Conservation (phyloP, 1,139 yeast species). For the Yamadazyma spencermartinsiae region DNA sequence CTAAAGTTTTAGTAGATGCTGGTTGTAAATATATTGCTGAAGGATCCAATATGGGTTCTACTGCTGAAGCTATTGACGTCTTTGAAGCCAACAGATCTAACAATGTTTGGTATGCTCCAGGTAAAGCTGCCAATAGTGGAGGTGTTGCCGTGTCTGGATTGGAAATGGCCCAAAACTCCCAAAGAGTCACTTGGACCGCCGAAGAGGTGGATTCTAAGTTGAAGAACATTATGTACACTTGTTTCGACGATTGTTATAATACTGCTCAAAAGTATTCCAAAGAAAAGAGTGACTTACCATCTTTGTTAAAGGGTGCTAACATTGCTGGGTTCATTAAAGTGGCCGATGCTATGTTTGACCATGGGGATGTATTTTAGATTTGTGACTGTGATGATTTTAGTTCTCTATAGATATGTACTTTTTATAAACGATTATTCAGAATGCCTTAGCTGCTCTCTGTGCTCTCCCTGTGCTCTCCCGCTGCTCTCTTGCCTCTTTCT, state of each 20-base stretch:
- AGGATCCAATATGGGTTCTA: conserved; percentile 99
- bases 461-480: too few relatives aligned
- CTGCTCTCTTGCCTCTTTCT: too few relatives aligned
- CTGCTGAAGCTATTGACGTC: conserved; percentile 92
- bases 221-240: conserved; percentile 87
- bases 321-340: conserved; percentile 98
- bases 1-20: conserved; percentile 86
- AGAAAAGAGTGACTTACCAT: conserved; percentile 75
- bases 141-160: conserved; percentile 99
- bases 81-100: conserved; percentile 80
- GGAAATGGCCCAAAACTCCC: conserved; percentile 99
- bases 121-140: conserved; percentile 99
- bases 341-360: conserved; percentile 97
- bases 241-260: conserved; percentile 89
- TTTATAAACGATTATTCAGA: too few relatives aligned
- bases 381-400: background rate
- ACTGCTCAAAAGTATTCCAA: conserved; percentile 82
- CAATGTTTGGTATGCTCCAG: conserved; percentile 97
- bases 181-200: conserved; percentile 82
- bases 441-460: too few relatives aligned
- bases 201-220: conserved; percentile 88
- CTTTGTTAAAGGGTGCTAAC: conserved; percentile 97
- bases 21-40: conserved; percentile 95
- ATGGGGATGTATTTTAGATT: conserved; percentile 76
- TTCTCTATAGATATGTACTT: too few relatives aligned